Evolutionary conservation across 257 asterid species (phyloP).

Genomic region (Petunia axillaris): DNA sequence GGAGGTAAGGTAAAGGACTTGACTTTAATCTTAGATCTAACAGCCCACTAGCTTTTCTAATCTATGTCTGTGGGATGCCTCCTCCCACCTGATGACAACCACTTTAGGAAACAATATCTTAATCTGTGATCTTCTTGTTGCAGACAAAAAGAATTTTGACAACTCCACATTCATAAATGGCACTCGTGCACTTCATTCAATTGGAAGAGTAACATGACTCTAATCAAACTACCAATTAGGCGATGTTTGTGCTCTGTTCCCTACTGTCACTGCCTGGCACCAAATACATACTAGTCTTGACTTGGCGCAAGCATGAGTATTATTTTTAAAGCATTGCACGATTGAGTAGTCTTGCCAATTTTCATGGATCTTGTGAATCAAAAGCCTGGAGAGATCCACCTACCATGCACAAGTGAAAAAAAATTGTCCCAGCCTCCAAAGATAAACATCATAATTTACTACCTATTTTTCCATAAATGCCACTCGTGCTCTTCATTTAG

Average conservation of each 20-base stretch:
- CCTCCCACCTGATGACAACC: background rate
- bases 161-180: background rate
- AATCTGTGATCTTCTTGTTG: background rate
- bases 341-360: constrained; percentile 8
- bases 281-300: too few relatives aligned
- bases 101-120: too few relatives aligned
- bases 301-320: background rate
- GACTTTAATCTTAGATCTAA: constrained; percentile 13
- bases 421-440: background rate
- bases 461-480: too few relatives aligned
- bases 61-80: constrained; percentile 18
- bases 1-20: background rate
- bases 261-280: background rate
- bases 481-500: too few relatives aligned
- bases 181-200: background rate
- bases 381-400: background rate
- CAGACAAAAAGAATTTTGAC: background rate
- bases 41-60: background rate
- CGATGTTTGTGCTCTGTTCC: too few relatives aligned
- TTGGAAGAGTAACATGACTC: background rate
- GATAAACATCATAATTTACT: background rate
- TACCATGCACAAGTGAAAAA: too few relatives aligned
- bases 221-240: background rate
- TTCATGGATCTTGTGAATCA: constrained; percentile 18
- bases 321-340: constrained; percentile 13